Base-by-base conservation (phyloP, 2,329 filamentous ascomycete species). In the Helicocarpus griseus region DNA sequence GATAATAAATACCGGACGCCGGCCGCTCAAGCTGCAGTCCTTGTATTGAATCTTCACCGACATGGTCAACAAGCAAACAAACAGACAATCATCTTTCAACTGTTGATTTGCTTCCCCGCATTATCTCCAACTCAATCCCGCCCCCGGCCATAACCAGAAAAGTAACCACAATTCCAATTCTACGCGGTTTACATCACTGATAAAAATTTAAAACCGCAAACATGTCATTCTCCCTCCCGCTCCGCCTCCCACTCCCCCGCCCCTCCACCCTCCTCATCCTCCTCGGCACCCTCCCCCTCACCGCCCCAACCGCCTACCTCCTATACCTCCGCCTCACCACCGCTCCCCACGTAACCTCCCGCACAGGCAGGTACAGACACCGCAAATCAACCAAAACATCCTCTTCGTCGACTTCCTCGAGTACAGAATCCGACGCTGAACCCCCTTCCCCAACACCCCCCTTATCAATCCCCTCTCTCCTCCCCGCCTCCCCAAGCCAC, bases 261-360 rank as follows among this genome's bases (percentile, higher is more conserved):
- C 38, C 38, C 9, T 40, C 19, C 19, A 2, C 38, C 38, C 9
- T 24, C 4, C 38, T 40, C 21, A 4, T 40, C 38, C 9, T 40
- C 19, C 3, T 40, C 38, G 21, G 38, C 48, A 57, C 58, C 57
- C 45, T 50, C 47, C 52, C 39, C 21, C 33, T 49, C 57, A 57
- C 54, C 57, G 57, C 54, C 56, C 54, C 49, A 58, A 57, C 57
- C 57, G 52, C 50, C 56, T 56, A 53, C 33, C 28, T 31, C 43
- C 56, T 52, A 54, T 58, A 52, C 49, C 52, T 21, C 53, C 53
- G 48, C 43, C 50, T 52, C 51, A 54, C 46, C 52, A 45, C 29
- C 3, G n/a, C n/a, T 24, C 43, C 19, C n/a, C 24, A 45, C 19
- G 26, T 45, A 29, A 45, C 24, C 6, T 29, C 43, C 6, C 28